Base-by-base conservation (phyloP, 805 yeast species). In the Ogataea zsoltii region DNA sequence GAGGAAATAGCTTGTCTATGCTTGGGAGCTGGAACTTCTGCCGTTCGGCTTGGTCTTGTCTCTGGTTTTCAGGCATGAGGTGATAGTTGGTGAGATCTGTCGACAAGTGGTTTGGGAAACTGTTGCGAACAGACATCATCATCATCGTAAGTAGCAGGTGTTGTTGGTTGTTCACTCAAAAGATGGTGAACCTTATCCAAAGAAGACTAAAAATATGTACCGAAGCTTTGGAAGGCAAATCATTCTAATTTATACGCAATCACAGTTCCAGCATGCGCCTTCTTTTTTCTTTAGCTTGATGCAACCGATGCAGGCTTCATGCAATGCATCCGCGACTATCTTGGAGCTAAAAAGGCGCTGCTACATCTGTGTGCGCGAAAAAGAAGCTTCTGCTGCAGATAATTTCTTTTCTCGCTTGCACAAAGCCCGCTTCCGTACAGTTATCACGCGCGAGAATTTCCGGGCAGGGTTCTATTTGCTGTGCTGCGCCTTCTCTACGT, bases 1-100 rank as follows among this genome's bases (percentile, higher is more conserved):
- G 26, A 15, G 61, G 56, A 28, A 57, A 55, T 7, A 57, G 49
- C 32, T 49, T 52, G 38, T 54, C 54, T 13, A 57, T 51, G 41
- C 61, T 55, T 7, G 61, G 61, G 14, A 57, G 48, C 30, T 49
- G 44, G 17, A 55, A 46, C 28, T 45, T 48, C 26, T 42, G 51
- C 13, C 45, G 46, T 28, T 35, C 32, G 17, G 6, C 18, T 9
- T n/a, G n/a, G n/a, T n/a, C n/a, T n/a, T n/a, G n/a, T n/a, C n/a
- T n/a, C n/a, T 31, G 17, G 10, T 31, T 9, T 31, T 14, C 33
- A 4, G 33, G 16, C 42, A 34, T 38, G 14, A 40, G 34, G 16
- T 47, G 53, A 32, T 47, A 49, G 36, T 21, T 43, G 26, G 50
- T 34, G n/a, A 45, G 37, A 33, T 49, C 51, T 10, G 49, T 38